Conservation (phyloP, 2,329 filamentous ascomycete genomes). For the Fulvia fulva region DNA sequence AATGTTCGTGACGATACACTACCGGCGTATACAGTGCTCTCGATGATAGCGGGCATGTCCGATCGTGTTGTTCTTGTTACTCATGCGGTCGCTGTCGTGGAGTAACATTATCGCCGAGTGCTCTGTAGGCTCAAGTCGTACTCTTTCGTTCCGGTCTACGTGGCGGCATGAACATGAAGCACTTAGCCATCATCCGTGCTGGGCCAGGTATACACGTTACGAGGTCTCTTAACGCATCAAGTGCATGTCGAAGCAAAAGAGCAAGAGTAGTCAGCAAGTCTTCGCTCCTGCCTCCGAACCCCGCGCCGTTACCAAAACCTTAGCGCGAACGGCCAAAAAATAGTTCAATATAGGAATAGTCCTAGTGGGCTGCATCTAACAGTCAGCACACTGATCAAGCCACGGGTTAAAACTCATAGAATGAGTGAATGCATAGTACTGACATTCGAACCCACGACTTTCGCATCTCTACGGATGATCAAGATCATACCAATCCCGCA, state of each 20-base stretch:
- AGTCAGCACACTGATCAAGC: background rate
- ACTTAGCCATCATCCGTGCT: too few species aligned
- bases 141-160: too few species aligned
- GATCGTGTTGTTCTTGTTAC: background rate
- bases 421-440: background rate
- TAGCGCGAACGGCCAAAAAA: background rate
- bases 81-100: background rate
- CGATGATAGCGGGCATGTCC: background rate
- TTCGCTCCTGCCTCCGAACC: background rate
- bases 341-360: background rate
- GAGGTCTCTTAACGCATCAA: too few species aligned
- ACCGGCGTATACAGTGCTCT: background rate
- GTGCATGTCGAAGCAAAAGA: too few species aligned
- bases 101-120: background rate
- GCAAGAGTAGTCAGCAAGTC: background rate
- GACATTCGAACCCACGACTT: conserved; percentile 27
- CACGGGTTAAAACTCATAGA: background rate
- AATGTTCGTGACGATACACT: conserved; percentile 39
- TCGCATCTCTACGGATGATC: conserved; percentile 17
- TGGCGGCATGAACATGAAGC: too few species aligned
- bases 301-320: background rate
- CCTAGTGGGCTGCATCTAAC: background rate
- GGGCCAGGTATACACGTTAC: too few species aligned
- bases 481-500: conserved; percentile 18
- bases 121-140: too few species aligned